Conservation (phyloP, 345 rosid species). For the Lumnitzera littorea region DNA sequence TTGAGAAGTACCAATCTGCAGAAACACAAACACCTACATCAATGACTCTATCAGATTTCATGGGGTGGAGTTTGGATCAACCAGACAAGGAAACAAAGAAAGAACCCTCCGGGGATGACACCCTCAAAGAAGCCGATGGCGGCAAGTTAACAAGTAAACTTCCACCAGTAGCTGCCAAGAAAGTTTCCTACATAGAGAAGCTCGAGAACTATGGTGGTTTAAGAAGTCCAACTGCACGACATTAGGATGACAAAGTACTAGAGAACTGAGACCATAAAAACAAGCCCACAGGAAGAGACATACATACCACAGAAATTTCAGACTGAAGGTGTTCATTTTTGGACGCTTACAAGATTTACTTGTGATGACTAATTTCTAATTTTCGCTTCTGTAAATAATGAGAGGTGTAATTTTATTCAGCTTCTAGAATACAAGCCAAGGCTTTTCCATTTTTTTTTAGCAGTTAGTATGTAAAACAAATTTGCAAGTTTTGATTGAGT, state of each 20-base stretch:
- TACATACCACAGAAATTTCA: background rate
- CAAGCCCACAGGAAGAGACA: constrained; percentile 4
- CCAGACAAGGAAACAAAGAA: constrained; percentile 28
- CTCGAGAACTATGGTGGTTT: constrained; percentile 47
- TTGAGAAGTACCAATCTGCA: constrained; percentile 15
- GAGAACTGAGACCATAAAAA: background rate
- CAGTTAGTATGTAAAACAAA: too few relatives aligned
- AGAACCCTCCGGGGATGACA: constrained; percentile 6
- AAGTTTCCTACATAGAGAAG: constrained; percentile 36
- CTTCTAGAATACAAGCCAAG: too few relatives aligned
- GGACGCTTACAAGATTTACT: too few relatives aligned
- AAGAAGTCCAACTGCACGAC: constrained; percentile 71
- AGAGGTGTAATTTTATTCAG: too few relatives aligned
- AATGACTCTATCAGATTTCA: constrained; percentile 63
- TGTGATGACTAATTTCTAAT: too few relatives aligned
- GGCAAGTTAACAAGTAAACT: constrained; percentile 26
- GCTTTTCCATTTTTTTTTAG: too few relatives aligned
- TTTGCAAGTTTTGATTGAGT: too few relatives aligned
- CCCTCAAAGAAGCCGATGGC: constrained; percentile 14
- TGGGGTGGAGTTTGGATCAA: constrained; percentile 60
- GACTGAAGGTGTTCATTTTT: too few relatives aligned
- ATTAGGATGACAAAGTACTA: constrained; percentile 16
- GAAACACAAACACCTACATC: constrained; percentile 19
- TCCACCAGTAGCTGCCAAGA: constrained; percentile 37
- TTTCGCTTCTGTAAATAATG: too few relatives aligned